A percentile compares a stretch with the other conserved stretches of the same genome.
These are phyloP conservation scores for Stephania cephalantha DNA, from an alignment of 164 flowering plant species.

Conservation along the genomic window DNA sequence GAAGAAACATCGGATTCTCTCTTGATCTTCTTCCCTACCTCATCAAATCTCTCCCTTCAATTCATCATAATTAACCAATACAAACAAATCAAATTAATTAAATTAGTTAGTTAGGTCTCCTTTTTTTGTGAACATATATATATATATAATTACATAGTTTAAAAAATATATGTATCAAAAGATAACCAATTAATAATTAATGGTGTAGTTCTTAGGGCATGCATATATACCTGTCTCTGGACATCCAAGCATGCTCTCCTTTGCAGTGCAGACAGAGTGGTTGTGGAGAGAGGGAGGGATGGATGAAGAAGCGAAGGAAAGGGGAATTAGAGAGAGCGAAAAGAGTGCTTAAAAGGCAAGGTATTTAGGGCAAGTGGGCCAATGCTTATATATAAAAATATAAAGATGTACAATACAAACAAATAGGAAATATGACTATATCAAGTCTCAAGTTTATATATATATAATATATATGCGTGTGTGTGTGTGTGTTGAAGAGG, in stretches of 20 bases:
- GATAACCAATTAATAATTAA: too few species aligned
- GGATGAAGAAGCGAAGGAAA: conserved; percentile 19
- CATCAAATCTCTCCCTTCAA: conserved; percentile 71
- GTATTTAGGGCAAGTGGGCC: conserved; percentile 23
- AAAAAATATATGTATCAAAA: too few species aligned
- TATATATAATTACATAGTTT: too few species aligned
- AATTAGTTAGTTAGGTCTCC: too few species aligned
- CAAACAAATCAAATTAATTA: too few species aligned
- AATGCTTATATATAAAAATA: conserved; percentile 1
- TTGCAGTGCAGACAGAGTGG: conserved; percentile 11
- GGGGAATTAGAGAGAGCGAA: conserved; percentile 8
- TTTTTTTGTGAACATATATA: too few species aligned
- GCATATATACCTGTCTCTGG: conserved; percentile 58
- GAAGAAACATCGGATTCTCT: conserved; percentile 52
- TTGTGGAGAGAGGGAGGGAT: conserved; percentile 8
- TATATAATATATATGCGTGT: too few species aligned
- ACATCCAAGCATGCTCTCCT: conserved; percentile 72
- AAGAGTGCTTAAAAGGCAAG: conserved; percentile 46
- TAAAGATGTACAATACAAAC: conserved; percentile 1
- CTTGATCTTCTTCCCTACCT: conserved; percentile 75
- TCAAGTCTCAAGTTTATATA: too few species aligned
- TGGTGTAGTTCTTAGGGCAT: too few species aligned
- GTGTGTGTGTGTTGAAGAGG: background rate
- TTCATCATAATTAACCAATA: background rate
- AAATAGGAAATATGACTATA: conserved; percentile 6